Percentiles rank a stretch among this genome's conserved stretches.
Conservation (phyloP, 2,329 filamentous ascomycete species). For the Alternaria sp. region DNA sequence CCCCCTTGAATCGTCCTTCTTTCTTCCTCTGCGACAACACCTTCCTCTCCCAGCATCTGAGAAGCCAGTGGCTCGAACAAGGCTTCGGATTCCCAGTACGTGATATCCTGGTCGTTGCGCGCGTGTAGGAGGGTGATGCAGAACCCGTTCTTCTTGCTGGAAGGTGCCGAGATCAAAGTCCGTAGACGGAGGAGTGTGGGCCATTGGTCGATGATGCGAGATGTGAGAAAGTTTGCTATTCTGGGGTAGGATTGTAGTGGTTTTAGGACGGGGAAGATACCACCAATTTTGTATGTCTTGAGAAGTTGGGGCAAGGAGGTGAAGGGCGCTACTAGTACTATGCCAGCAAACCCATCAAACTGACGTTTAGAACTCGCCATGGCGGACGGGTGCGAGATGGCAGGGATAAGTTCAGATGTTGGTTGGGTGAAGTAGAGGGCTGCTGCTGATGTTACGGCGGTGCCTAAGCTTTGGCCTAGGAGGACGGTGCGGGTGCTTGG, state of each 20-base stretch:
- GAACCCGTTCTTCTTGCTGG: background rate
- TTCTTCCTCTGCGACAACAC: constrained; percentile 33
- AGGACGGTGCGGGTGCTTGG: constrained; percentile 77
- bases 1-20: constrained; percentile 42
- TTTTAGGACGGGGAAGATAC: constrained; percentile 78
- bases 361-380: background rate
- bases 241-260: constrained; percentile 74
- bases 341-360: constrained; percentile 73
- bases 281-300: constrained; percentile 79
- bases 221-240: constrained; percentile 67
- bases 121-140: constrained; percentile 77
- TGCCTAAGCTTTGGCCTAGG: constrained; percentile 87
- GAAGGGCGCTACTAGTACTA: constrained; percentile 83
- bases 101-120: constrained; percentile 81
- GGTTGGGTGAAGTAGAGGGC: constrained; percentile 71
- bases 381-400: constrained; percentile 34
- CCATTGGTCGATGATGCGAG: constrained; percentile 82
- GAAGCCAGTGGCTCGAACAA: constrained; percentile 38
- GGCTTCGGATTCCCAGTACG: constrained; percentile 68
- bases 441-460: constrained; percentile 79
- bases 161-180: constrained; percentile 50
- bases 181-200: constrained; percentile 72
- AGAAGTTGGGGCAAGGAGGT: constrained; percentile 76
- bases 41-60: constrained; percentile 42
- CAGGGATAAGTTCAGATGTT: constrained; percentile 21